Conservation (phyloP, 805 yeast genomes). For the Candida sanyiensis region DNA sequence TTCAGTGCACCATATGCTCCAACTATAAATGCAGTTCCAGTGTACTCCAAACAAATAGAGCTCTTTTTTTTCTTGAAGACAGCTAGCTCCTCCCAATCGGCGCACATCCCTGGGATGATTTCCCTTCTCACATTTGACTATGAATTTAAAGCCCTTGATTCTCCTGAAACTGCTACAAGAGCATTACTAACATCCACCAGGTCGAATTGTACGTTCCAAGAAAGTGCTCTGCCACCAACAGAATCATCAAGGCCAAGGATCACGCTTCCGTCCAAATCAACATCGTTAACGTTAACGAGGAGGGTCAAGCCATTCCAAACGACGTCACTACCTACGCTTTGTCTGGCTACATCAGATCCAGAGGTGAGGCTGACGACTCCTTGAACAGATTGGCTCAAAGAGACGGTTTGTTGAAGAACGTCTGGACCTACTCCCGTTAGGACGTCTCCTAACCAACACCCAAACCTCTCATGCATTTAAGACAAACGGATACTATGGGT, state of each 20-base stretch:
- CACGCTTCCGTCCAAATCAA: conserved; percentile 99
- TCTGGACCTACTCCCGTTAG: conserved; percentile 93
- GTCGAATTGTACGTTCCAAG: conserved; percentile 99
- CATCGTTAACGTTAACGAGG: conserved; percentile 96
- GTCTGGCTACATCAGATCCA: conserved; percentile 94
- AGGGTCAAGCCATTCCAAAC: conserved; percentile 92
- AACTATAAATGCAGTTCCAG: too few species aligned
- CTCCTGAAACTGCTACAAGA: neutral
- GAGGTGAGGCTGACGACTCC: conserved; percentile 99
- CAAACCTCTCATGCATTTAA: conserved; percentile 1
- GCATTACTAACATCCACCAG: conserved; percentile 31
- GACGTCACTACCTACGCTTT: conserved; percentile 92
- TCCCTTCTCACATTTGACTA: too few species aligned
- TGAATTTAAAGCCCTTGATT: neutral
- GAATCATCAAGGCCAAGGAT: conserved; percentile 99
- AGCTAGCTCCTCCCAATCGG: too few species aligned
- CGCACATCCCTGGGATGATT: too few species aligned
- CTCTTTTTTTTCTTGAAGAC: too few species aligned
- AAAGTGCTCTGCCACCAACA: conserved; percentile 99
- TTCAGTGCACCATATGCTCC: too few species aligned
- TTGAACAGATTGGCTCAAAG: conserved; percentile 98
- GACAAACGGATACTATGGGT: neutral
- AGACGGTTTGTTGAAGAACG: conserved; percentile 96
- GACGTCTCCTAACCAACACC: conserved; percentile 4
- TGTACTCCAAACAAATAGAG: too few species aligned